Evolutionary conservation across 75 land plant species (phyloP).

Genomic region (Azolla pinnata): DNA sequence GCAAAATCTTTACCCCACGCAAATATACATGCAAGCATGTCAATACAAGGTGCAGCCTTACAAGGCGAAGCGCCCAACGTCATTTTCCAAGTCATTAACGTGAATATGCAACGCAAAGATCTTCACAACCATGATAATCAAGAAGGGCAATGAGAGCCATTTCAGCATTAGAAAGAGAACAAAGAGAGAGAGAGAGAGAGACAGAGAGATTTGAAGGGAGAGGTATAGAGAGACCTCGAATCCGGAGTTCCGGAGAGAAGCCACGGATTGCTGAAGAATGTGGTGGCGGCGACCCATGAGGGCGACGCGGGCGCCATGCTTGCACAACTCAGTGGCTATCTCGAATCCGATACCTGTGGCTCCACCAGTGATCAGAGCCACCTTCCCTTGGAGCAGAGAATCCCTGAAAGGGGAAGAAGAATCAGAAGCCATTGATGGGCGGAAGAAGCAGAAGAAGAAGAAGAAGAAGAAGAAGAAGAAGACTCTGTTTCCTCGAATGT

Average conservation of each 20-base stretch:
- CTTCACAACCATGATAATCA: too few relatives aligned
- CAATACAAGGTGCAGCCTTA: too few relatives aligned
- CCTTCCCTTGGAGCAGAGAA: constrained; percentile 56
- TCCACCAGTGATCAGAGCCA: constrained; percentile 84
- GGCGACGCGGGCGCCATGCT: constrained; percentile 74
- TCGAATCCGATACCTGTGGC: constrained; percentile 85
- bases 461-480: too few relatives aligned
- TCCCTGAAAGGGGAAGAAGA: constrained; percentile 67
- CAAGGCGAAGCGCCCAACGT: too few relatives aligned
- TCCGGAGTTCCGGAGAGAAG: constrained; percentile 42
- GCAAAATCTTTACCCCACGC: too few relatives aligned
- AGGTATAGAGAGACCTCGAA: constrained; percentile 34
- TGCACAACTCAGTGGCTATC: constrained; percentile 65
- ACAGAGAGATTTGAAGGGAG: neutral
- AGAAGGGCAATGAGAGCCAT: too few relatives aligned
- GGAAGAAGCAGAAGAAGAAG: too few relatives aligned
- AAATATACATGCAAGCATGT: too few relatives aligned
- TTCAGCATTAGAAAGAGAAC: neutral
- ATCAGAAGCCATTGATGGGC: too few relatives aligned
- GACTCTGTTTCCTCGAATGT: too few relatives aligned
- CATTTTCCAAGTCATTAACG: too few relatives aligned
- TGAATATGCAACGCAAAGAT: too few relatives aligned
- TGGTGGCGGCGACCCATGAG: constrained; percentile 74
- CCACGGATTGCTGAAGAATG: constrained; percentile 58
- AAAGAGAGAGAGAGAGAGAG: neutral